Evolutionary conservation across 768 basidiomycete genomes (phyloP).

Genomic region (Xerocomellus amylosporus): DNA sequence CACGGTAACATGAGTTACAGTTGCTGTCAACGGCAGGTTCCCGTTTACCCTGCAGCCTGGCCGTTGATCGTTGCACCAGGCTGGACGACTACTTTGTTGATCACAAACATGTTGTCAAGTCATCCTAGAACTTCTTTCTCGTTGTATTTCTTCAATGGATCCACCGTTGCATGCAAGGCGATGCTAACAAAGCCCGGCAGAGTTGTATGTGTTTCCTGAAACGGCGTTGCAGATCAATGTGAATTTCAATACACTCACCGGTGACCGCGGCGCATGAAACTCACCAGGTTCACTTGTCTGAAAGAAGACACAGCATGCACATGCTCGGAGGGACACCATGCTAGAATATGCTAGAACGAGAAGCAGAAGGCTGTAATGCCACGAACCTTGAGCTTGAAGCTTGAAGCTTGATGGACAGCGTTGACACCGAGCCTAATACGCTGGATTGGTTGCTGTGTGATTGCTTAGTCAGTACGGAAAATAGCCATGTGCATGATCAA

Average conservation of each 20-base stretch:
- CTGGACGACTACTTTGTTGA: background rate
- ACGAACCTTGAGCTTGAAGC: background rate
- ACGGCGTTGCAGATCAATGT: background rate
- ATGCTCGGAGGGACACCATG: no score
- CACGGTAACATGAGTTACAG: background rate
- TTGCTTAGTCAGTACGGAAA: conserved; percentile 13
- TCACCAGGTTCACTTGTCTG: background rate
- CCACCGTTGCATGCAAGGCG: background rate
- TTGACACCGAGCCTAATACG: no score
- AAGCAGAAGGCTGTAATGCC: background rate
- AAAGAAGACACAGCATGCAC: background rate
- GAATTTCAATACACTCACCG: background rate
- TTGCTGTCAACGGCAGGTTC: no score
- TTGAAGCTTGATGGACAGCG: no score
- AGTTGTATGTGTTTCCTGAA: background rate
- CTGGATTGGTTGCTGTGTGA: no score
- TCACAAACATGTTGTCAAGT: background rate
- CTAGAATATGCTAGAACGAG: background rate
- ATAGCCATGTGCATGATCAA: background rate
- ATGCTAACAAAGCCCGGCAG: no score
- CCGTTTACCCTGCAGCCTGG: no score
- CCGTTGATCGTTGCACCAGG: no score
- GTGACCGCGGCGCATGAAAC: background rate
- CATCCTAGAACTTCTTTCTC: background rate
- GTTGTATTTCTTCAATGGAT: conserved; percentile 7